phyloP scores from a whole-genome alignment of 1,284 basidiomycete species.

The Porogramme epimiltina region DNA sequence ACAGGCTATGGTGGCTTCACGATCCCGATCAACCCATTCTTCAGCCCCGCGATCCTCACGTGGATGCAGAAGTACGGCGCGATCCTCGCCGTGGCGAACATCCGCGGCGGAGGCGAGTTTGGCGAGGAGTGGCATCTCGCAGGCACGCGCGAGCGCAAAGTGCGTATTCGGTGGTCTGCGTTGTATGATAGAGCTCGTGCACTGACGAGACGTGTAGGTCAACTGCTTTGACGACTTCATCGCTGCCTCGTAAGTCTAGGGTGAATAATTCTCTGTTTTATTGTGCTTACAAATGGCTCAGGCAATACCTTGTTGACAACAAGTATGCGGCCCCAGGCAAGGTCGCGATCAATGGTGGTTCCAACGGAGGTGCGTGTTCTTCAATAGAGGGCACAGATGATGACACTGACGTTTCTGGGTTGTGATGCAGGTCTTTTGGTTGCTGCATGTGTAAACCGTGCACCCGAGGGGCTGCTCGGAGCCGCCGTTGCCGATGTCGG shows the following conservation, averaged over 20 bases:
- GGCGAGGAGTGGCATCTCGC: conserved; percentile 82
- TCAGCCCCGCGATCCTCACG: conserved; percentile 74
- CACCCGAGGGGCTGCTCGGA: conserved; percentile 77
- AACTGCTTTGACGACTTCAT: conserved; percentile 85
- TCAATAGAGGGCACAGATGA: not conserved
- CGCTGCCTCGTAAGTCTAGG: conserved; percentile 64
- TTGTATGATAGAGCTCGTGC: conserved; percentile 1
- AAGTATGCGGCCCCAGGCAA: conserved; percentile 74
- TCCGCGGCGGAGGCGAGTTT: conserved; percentile 85
- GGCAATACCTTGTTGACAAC: conserved; percentile 71
- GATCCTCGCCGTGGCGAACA: conserved; percentile 74
- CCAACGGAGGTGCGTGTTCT: conserved; percentile 66
- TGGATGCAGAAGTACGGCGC: conserved; percentile 77
- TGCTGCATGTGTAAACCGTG: conserved; percentile 79
- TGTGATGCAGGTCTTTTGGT: conserved; percentile 63
- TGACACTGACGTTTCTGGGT: not conserved
- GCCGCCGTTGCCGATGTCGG: conserved; percentile 83
- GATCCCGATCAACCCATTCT: conserved; percentile 73
- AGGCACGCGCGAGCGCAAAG: conserved; percentile 74
- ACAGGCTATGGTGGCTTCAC: conserved; percentile 82
- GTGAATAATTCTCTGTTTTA: not conserved
- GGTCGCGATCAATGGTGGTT: conserved; percentile 77
- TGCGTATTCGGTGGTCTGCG: conserved; percentile 30
- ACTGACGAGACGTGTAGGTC: conserved; percentile 40
- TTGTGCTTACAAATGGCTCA: conserved; percentile 27